Evolutionary conservation across 2,329 filamentous ascomycete species (phyloP).

Genomic region (Ophiocordyceps unilateralis): DNA sequence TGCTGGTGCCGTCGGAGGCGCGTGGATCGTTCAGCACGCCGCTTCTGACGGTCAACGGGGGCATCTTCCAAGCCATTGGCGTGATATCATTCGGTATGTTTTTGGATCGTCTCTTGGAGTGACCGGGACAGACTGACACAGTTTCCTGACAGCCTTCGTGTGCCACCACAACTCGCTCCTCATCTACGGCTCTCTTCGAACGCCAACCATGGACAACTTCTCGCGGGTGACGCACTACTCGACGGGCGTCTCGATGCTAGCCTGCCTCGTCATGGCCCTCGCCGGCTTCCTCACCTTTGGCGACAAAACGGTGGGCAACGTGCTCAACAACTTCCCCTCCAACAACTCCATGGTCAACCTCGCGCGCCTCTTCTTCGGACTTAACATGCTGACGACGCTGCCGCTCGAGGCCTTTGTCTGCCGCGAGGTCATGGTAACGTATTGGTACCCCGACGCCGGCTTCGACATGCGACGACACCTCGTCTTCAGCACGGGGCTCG

Average conservation of each 20-base stretch:
- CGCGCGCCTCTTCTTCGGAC: constrained; percentile 82
- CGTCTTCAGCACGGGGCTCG: constrained; percentile 67
- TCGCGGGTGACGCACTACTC: constrained; percentile 85
- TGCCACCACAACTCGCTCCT: constrained; percentile 90
- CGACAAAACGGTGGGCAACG: constrained; percentile 80
- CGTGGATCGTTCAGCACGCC: constrained; percentile 55
- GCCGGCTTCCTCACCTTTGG: constrained; percentile 88
- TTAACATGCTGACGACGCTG: constrained; percentile 97
- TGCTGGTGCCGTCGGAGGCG: constrained; percentile 52
- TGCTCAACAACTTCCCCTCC: constrained; percentile 90
- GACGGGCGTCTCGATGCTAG: constrained; percentile 76
- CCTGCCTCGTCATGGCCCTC: constrained; percentile 76
- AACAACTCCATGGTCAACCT: constrained; percentile 91
- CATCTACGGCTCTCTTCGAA: constrained; percentile 90
- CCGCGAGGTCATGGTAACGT: constrained; percentile 87
- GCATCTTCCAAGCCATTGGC: constrained; percentile 89
- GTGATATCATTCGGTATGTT: constrained; percentile 86
- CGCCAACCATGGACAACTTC: constrained; percentile 91
- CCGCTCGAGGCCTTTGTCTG: constrained; percentile 96
- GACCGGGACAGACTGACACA: background rate
- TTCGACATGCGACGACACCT: constrained; percentile 76
- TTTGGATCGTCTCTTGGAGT: too few relatives aligned
- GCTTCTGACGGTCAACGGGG: constrained; percentile 63
- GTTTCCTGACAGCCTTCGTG: constrained; percentile 34
- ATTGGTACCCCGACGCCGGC: constrained; percentile 50